Evolutionary conservation across 1,284 basidiomycete genomes (phyloP).

Genomic region (Heterobasidion irregulare): DNA sequence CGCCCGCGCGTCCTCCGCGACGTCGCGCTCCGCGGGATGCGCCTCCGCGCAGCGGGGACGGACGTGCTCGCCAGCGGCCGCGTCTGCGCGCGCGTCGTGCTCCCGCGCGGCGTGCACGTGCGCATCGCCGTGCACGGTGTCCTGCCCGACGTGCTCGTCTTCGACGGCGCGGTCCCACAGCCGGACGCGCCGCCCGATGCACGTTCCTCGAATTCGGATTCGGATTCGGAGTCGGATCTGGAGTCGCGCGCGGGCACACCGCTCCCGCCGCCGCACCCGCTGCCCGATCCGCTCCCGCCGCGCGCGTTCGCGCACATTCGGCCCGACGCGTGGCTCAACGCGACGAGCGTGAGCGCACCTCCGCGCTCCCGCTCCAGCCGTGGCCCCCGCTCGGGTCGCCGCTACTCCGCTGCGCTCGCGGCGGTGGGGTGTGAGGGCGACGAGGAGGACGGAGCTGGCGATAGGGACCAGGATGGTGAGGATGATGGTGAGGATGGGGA

Average conservation of each 20-base stretch:
- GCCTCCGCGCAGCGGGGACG: constrained; percentile 40
- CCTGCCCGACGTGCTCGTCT: constrained; percentile 67
- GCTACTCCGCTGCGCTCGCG: constrained; percentile 67
- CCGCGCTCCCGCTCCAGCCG: constrained; percentile 29
- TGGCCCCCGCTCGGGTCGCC: constrained; percentile 46
- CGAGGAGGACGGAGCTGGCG: not conserved
- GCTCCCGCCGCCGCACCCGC: constrained; percentile 33
- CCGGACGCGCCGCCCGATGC: too few relatives aligned
- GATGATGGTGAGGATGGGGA: constrained; percentile 34
- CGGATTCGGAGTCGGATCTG: not conserved
- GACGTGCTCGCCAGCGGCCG: constrained; percentile 57
- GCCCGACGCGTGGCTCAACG: constrained; percentile 58
- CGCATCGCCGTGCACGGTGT: constrained; percentile 51
- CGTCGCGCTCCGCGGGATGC: constrained; percentile 69
- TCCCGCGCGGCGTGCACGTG: constrained; percentile 60
- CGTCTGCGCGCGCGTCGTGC: constrained; percentile 52
- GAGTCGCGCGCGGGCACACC: constrained; percentile 18
- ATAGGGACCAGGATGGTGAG: constrained; percentile 24
- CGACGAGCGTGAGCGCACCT: not conserved
- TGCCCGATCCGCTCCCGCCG: constrained; percentile 57
- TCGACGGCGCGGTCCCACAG: constrained; percentile 55
- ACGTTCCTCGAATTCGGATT: constrained; percentile 5
- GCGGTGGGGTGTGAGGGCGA: constrained; percentile 28
- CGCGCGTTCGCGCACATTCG: constrained; percentile 66
- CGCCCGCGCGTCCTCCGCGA: constrained; percentile 56